Percentiles rank a stretch among this genome's conserved stretches.
Conservation (phyloP, 345 rosid species). For the Dipteronia sinensis region DNA sequence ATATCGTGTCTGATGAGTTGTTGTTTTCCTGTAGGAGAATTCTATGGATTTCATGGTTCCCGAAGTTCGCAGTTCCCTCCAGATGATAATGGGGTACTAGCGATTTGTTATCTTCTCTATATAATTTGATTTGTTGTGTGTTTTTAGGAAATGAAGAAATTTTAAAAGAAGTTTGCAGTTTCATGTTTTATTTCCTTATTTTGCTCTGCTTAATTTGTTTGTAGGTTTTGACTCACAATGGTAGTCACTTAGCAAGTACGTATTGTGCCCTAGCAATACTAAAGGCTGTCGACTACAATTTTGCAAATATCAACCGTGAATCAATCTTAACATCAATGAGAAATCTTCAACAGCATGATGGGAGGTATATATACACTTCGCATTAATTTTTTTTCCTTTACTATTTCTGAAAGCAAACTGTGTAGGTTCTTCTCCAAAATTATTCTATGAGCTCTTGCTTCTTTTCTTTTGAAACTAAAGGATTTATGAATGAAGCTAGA, state of each 20-base stretch:
- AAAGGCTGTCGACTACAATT: constrained; percentile 59
- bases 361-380: constrained; percentile 53
- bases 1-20: constrained; percentile 4
- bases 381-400: not conserved
- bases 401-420: not conserved
- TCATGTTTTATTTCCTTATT: constrained; percentile 12
- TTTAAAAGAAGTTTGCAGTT: not conserved
- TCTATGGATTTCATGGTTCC: constrained; percentile 84
- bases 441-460: not conserved
- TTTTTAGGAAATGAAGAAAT: not conserved
- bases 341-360: constrained; percentile 84
- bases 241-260: constrained; percentile 83
- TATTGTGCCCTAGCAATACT: constrained; percentile 82
- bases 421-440: not conserved
- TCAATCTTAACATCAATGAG: constrained; percentile 63
- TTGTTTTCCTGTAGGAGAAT: constrained; percentile 60
- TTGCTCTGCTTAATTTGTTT: constrained; percentile 25
- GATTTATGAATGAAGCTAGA: not conserved
- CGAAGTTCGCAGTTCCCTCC: constrained; percentile 66
- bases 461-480: not conserved
- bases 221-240: constrained; percentile 55
- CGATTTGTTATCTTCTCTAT: not conserved
- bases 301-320: constrained; percentile 52
- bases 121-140: not conserved
- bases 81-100: constrained; percentile 54